Percentiles rank a stretch among this genome's conserved stretches.
Evolutionary conservation across 2,329 filamentous ascomycete genomes (phyloP).

Genomic region (Cladorrhinum sp.): DNA sequence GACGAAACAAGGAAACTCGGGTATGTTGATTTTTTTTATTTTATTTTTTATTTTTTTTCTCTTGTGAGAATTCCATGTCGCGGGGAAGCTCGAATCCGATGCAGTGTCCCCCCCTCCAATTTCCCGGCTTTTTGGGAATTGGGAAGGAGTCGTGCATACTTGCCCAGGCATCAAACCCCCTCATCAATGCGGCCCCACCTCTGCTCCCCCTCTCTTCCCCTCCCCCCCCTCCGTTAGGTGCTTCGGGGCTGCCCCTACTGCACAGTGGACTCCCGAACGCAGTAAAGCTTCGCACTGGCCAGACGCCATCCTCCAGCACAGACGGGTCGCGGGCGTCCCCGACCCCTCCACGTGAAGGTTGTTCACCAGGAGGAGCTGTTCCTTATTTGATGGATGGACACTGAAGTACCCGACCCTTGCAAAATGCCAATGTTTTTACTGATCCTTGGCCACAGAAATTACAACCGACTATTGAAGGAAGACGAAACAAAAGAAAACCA

Average conservation of each 20-base stretch:
- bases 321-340: background rate
- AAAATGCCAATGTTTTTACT: background rate
- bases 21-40: background rate
- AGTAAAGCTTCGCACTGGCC: background rate
- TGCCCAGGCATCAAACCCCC: background rate
- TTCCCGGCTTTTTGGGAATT: background rate
- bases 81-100: background rate
- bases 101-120: conserved; percentile 5
- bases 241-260: background rate
- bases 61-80: background rate
- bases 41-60: background rate
- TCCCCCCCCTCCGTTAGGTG: background rate
- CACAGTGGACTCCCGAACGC: background rate
- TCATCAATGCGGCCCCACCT: background rate
- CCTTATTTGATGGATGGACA: too few species aligned
- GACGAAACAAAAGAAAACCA: background rate
- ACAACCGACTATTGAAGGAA: background rate
- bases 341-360: background rate
- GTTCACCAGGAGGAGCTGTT: background rate
- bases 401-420: too few species aligned
- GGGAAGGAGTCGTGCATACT: background rate
- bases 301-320: background rate
- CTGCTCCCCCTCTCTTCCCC: background rate
- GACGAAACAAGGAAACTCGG: background rate
- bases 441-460: background rate